These are phyloP conservation scores for Biscogniauxia marginata DNA, from an alignment of 2,329 filamentous ascomycete genomes.

Conservation along the genomic window DNA sequence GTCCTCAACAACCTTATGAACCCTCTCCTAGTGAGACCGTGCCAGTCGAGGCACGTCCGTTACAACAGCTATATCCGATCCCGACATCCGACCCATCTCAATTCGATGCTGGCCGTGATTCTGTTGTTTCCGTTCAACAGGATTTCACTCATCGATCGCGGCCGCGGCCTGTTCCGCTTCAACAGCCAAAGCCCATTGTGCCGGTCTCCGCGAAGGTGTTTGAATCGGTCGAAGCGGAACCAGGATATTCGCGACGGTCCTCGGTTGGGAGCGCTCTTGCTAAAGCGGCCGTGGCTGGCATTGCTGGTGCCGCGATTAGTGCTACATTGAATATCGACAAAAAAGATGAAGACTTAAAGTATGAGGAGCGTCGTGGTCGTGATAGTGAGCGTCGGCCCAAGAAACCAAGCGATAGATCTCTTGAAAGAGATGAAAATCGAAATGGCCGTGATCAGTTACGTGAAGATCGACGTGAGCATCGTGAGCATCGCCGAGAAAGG, in stretches of 20 bases:
- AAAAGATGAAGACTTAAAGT: slow-evolving; percentile 28
- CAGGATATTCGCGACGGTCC: slow-evolving; percentile 33
- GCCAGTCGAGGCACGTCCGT: slow-evolving; percentile 37
- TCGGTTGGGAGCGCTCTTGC: slow-evolving; percentile 41
- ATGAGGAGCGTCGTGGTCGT: slow-evolving; percentile 32
- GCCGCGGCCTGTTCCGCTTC: slow-evolving; percentile 66
- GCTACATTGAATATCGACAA: slow-evolving; percentile 43
- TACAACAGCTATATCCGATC: slow-evolving; percentile 66
- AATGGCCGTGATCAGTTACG: slow-evolving; percentile 30
- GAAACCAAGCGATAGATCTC: slow-evolving; percentile 14
- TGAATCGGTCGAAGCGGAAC: slow-evolving; percentile 45
- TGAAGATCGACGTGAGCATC: slow-evolving; percentile 24
- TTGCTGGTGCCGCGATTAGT: slow-evolving; percentile 49
- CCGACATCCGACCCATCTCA: slow-evolving; percentile 63
- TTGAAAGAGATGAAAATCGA: slow-evolving; percentile 24
- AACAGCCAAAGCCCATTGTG: slow-evolving; percentile 78
- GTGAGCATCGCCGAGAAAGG: slow-evolving; percentile 25
- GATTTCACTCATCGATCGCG: slow-evolving; percentile 43
- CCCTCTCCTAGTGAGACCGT: slow-evolving; percentile 36
- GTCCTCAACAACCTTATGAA: slow-evolving; percentile 35
- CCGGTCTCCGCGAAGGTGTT: slow-evolving; percentile 72
- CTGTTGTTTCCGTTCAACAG: slow-evolving; percentile 43
- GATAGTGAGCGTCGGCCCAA: slow-evolving; percentile 33
- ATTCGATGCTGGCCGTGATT: slow-evolving; percentile 57
- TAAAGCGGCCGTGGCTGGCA: slow-evolving; percentile 46